Evolutionary conservation across 441 rosid species (phyloP), one percentile per base, ranked within the genome.

Genomic region (Corymbia calophylla): DNA sequence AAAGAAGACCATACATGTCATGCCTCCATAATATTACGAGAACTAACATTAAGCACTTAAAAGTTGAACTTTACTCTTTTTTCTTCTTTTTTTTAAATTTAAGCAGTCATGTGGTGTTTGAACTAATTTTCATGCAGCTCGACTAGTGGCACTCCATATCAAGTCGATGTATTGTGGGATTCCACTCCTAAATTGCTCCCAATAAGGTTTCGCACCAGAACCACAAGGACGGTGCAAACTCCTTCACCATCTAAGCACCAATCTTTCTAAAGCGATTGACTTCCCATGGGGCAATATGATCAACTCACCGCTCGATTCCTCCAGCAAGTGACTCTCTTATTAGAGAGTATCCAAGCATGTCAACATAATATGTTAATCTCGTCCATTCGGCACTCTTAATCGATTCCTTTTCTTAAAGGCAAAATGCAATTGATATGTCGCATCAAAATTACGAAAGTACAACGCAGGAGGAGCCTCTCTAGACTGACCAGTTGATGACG

Each of bases 41-140:
- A 70, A 70, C 23, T 2, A 70, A 18, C 18, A 66, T 66, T 31
- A 1, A 66, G 5, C 8, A 66, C 77, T 66, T 66, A 35, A 66
- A 8, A 31, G 21, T 66, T 4, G 77, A 66, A 66, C 39, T 66
- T 66, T 66, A 31, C 17, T 27, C 3, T 1, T 29, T 62, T 7
- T 4, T 4, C 8, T 58, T 1, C 13, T 62, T 7, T 4, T 4
- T 23, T 58, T 23, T 0, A 15, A 2, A 4, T 39, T 8, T 66
- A n/a, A 66, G 23, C 10, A 31, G 12, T n/a, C 11, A 66, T 66
- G 11, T 66, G 39, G 77, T 66, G 39, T 66, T 31, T 31, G 77
- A 66, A 66, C 5, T 29, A 66, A 39, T 3, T 66, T 16, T 31
- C 10, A 11, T 16, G 21, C 23, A 66, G 10, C 39, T 66, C 6